These are phyloP conservation scores for Alternaria gansuensis DNA, from an alignment of 2,329 filamentous ascomycete species.

Conservation along the genomic window DNA sequence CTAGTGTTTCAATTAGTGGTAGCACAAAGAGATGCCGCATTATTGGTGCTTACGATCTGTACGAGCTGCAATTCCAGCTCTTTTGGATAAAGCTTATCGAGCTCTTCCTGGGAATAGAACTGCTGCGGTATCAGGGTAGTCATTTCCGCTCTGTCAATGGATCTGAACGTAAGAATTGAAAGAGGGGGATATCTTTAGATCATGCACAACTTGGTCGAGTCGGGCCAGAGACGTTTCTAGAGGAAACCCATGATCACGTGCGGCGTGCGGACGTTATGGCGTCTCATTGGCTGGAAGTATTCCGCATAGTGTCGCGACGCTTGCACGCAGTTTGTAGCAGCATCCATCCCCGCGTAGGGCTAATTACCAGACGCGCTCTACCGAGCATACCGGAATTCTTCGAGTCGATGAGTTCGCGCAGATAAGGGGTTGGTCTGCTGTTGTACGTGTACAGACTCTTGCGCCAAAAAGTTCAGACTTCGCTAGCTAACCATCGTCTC, in stretches of 20 bases:
- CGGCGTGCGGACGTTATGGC: slow-evolving; percentile 26
- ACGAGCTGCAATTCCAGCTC: slow-evolving; percentile 85
- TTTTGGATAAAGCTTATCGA: slow-evolving; percentile 80
- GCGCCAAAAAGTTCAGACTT: slow-evolving; percentile 7
- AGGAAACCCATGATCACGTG: slow-evolving; percentile 32
- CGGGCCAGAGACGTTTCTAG: slow-evolving; percentile 2
- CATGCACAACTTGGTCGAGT: not conserved
- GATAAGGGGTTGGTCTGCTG: not conserved
- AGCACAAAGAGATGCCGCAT: not conserved
- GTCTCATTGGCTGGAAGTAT: slow-evolving; percentile 22
- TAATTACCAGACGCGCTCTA: not conserved
- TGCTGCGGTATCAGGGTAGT: slow-evolving; percentile 76
- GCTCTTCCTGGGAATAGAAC: slow-evolving; percentile 82
- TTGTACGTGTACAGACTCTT: not conserved
- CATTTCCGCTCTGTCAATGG: slow-evolving; percentile 62
- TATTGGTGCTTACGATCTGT: slow-evolving; percentile 69
- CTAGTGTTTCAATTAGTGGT: slow-evolving; percentile 30
- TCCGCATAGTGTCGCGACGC: slow-evolving; percentile 14
- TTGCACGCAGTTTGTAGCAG: slow-evolving; percentile 8
- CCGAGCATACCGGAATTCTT: not conserved
- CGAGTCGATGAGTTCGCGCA: not conserved
- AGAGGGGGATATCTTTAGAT: not conserved
- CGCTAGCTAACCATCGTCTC: slow-evolving; percentile 10
- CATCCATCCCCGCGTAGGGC: not conserved
- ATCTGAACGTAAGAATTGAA: not conserved